Evolutionary conservation across 2,329 filamentous ascomycete genomes (phyloP), one percentile per base, ranked within the genome.

Genomic region (Pseudogymnoascus sp.): DNA sequence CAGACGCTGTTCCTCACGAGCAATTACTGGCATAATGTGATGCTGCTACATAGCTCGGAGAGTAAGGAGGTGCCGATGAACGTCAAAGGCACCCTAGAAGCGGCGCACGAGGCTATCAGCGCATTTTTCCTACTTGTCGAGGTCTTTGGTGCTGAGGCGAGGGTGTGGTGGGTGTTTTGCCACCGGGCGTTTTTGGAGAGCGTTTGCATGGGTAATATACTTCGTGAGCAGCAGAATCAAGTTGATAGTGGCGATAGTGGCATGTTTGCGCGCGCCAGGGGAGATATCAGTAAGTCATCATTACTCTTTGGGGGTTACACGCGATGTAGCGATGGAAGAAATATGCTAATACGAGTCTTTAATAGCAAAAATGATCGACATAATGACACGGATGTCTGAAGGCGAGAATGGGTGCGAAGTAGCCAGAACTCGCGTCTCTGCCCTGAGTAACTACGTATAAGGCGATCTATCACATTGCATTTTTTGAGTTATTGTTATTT

Each of bases 161-260:
- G 86, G 12, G 89, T 92, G 0, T 92, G 89, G 89, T 93, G 89
- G 89, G 88, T 91, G 0, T 91, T 92, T 67, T 90, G 91, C 71
- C 90, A 92, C 71, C 79, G 90, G 1, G 89, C 89, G 0, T 92
- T 92, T 70, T 79, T 92, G 60, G 89, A 92, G 76, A 87, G 87
- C 33, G 72, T 87, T 70, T 90, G 84, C 74, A 89, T 89, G 58
- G 83, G 84, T 21, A 81, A 81, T 65, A 80, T 86, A 25, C 71
- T 88, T 63, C 76, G 79, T 41, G 82, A 86, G 70, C 77, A 79
- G 17, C 70, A 73, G 2, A 55, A 29, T 10, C 62, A 60, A 29
- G 48, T 35, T 38, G 63, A 63, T 42, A 25, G 61, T 27, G 61
- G 41, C 33, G 44, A 39, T 59, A 63, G 35, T 33, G 36, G 48